Percentiles rank a stretch among this genome's conserved stretches.
These are phyloP conservation scores for Coniella vitis DNA, from an alignment of 2,329 filamentous ascomycete species.

Conservation along the genomic window DNA sequence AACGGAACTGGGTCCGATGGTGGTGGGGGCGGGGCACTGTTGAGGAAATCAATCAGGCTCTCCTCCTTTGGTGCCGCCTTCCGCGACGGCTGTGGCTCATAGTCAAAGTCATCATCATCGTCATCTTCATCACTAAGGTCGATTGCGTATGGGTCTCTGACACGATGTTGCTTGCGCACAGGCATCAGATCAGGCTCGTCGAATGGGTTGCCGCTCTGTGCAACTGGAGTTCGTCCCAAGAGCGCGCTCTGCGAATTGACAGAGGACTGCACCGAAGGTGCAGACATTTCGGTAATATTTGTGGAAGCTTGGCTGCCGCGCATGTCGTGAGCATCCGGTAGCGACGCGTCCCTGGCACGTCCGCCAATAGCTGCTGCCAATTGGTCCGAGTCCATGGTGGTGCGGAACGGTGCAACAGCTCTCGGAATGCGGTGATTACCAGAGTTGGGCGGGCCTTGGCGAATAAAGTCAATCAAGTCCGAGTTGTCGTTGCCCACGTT, in stretches of 20 bases:
- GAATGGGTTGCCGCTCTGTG: constrained; percentile 23
- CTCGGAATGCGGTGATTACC: constrained; percentile 69
- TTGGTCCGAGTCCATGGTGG: constrained; percentile 81
- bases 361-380: constrained; percentile 49
- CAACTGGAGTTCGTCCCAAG: constrained; percentile 31
- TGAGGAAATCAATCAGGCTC: constrained; percentile 67
- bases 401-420: constrained; percentile 76
- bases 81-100: constrained; percentile 38
- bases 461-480: constrained; percentile 92
- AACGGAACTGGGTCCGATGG: constrained; percentile 34
- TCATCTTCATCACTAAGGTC: constrained; percentile 69
- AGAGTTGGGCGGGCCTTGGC: constrained; percentile 66
- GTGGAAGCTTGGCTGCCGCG: constrained; percentile 52
- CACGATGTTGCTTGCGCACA: constrained; percentile 66
- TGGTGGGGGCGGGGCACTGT: constrained; percentile 59
- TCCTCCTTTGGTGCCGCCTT: constrained; percentile 50
- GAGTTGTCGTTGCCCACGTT: constrained; percentile 62
- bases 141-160: constrained; percentile 90
- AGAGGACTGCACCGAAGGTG: constrained; percentile 53
- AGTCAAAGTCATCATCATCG: constrained; percentile 33
- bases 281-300: constrained; percentile 50
- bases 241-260: constrained; percentile 72
- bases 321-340: constrained; percentile 49
- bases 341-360: constrained; percentile 49
- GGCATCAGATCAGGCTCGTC: constrained; percentile 53